Evolutionary conservation across 2,329 filamentous ascomycete genomes (phyloP).

Genomic region (Fusarium sp.): DNA sequence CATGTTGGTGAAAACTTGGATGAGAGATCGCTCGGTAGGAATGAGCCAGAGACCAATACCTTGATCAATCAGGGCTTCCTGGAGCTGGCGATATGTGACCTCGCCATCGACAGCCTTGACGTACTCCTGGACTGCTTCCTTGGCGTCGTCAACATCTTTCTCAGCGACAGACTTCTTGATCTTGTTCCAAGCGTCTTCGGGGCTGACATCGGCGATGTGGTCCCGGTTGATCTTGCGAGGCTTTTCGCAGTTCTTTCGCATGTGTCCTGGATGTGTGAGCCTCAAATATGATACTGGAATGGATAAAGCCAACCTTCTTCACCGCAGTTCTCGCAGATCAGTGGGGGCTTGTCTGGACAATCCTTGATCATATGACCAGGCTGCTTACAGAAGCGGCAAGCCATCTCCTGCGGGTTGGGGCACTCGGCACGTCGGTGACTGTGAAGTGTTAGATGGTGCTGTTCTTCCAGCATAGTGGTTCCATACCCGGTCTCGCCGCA

Average conservation of each 20-base stretch:
- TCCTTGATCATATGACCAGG: slow-evolving; percentile 69
- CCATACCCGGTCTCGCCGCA: slow-evolving; percentile 56
- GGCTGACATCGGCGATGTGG: slow-evolving; percentile 61
- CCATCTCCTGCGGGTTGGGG: slow-evolving; percentile 50
- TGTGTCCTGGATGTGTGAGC: slow-evolving; percentile 63
- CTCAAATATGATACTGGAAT: background rate
- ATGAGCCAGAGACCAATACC: slow-evolving; percentile 72
- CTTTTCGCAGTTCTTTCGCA: slow-evolving; percentile 67
- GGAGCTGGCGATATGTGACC: slow-evolving; percentile 71
- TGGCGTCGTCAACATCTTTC: slow-evolving; percentile 73
- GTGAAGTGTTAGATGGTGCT: background rate
- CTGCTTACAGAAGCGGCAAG: slow-evolving; percentile 63
- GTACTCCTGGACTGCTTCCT: slow-evolving; percentile 71
- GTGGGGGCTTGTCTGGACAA: slow-evolving; percentile 71
- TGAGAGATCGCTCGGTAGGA: slow-evolving; percentile 68
- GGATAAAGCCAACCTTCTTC: slow-evolving; percentile 63
- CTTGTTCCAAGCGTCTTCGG: slow-evolving; percentile 70
- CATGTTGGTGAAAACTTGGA: slow-evolving; percentile 76
- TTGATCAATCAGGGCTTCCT: slow-evolving; percentile 69
- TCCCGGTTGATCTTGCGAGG: slow-evolving; percentile 70
- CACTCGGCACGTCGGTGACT: slow-evolving; percentile 55
- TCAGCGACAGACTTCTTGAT: slow-evolving; percentile 66
- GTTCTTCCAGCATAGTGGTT: background rate
- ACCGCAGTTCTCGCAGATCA: slow-evolving; percentile 72
- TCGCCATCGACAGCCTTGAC: slow-evolving; percentile 69